A percentile compares a stretch with the other conserved stretches of the same genome.
These are phyloP conservation scores for Chaetoceros muelleri DNA, from an alignment of 108 stramenopile genomes.

Conservation along the genomic window DNA sequence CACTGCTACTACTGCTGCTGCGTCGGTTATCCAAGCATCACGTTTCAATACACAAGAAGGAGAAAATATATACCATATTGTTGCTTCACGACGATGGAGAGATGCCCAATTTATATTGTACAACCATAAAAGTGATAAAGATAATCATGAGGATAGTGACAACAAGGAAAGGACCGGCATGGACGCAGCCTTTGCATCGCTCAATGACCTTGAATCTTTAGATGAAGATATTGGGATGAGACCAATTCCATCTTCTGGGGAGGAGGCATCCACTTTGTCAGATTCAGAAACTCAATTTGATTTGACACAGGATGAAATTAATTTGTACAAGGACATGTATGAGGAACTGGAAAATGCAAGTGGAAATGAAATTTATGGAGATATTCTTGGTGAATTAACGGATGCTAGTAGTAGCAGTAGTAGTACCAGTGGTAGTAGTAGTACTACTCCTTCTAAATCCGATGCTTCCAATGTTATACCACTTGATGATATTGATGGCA, in stretches of 20 bases:
- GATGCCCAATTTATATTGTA: too few relatives aligned
- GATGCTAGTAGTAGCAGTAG: slow-evolving; percentile 2
- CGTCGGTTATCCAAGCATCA: too few relatives aligned
- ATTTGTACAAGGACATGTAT: slow-evolving; percentile 33
- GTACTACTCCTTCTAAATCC: not conserved
- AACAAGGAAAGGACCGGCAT: slow-evolving; percentile 21
- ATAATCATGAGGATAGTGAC: too few relatives aligned
- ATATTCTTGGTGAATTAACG: slow-evolving; percentile 22
- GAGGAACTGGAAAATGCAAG: slow-evolving; percentile 17
- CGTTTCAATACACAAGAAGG: too few relatives aligned
- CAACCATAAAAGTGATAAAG: too few relatives aligned
- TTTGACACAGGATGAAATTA: slow-evolving; percentile 12
- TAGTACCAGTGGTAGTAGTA: not conserved
- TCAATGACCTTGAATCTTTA: slow-evolving; percentile 21
- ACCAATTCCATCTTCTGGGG: slow-evolving; percentile 5
- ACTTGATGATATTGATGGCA: not conserved
- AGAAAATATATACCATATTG: too few relatives aligned
- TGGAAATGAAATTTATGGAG: slow-evolving; percentile 21
- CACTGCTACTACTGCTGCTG: too few relatives aligned
- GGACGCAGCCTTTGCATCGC: slow-evolving; percentile 35
- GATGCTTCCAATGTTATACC: slow-evolving; percentile 2
- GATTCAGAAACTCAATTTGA: not conserved
- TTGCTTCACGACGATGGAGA: too few relatives aligned
- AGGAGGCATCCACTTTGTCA: not conserved
- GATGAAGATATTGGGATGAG: slow-evolving; percentile 9